phyloP scores from a whole-genome alignment of 495 filamentous ascomycete genomes.

The Hypoxylon fragiforme region DNA sequence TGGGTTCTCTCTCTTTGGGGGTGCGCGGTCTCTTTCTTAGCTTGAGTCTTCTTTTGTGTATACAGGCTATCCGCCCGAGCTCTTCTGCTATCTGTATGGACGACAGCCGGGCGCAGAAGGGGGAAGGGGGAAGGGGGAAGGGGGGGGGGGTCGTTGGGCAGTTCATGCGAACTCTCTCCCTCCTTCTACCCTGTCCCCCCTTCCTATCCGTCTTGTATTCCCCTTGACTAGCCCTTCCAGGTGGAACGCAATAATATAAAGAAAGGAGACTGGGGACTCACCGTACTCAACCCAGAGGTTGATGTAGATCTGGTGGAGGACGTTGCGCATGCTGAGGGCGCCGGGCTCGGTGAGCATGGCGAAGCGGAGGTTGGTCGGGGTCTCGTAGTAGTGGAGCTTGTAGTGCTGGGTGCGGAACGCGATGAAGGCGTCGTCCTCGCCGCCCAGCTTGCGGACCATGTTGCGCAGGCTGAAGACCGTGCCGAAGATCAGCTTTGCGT shows the following conservation, averaged over 20 bases:
- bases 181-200: background rate
- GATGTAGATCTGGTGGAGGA: constrained; percentile 97
- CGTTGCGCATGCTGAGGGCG: constrained; percentile 85
- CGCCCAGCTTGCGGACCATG: constrained; percentile 94
- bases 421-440: constrained; percentile 89
- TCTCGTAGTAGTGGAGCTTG: constrained; percentile 99
- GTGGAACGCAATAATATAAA: background rate
- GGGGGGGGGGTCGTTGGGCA: too few relatives aligned
- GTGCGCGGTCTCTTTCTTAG: background rate
- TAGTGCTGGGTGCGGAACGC: constrained; percentile 89
- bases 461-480: constrained; percentile 94
- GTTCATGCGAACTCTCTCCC: too few relatives aligned
- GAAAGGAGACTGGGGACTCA: constrained; percentile 42
- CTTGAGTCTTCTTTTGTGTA: too few relatives aligned
- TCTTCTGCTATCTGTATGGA: too few relatives aligned
- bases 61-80: too few relatives aligned
- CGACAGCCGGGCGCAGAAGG: too few relatives aligned
- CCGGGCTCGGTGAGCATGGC: constrained; percentile 94
- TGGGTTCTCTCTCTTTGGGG: background rate
- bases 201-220: background rate
- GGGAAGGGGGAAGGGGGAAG: too few relatives aligned
- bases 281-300: constrained; percentile 96
- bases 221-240: too few relatives aligned
- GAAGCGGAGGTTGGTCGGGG: constrained; percentile 90
- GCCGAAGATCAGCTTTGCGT: constrained; percentile 96